These are phyloP conservation scores for Pouteria glomerata DNA, from an alignment of 148 eudicot species.

Conservation along the genomic window DNA sequence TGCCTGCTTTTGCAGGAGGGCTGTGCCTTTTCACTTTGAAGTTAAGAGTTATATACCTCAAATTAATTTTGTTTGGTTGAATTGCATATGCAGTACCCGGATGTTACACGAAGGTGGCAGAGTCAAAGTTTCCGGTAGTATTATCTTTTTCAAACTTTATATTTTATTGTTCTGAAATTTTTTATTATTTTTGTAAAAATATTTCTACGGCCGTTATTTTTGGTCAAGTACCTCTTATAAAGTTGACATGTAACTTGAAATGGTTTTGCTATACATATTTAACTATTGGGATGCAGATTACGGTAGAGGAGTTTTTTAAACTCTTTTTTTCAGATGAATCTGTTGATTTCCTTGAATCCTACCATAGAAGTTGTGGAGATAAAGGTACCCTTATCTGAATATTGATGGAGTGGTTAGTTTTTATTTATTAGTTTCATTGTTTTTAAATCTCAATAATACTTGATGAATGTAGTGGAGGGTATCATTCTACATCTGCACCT, in stretches of 20 bases:
- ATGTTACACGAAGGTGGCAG: slow-evolving; percentile 57
- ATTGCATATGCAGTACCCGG: slow-evolving; percentile 72
- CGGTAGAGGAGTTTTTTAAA: slow-evolving; percentile 68
- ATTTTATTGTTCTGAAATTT: neutral
- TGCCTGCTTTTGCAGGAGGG: no score
- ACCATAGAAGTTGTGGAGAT: slow-evolving; percentile 72
- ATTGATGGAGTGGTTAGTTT: neutral
- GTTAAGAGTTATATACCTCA: no score
- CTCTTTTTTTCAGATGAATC: slow-evolving; percentile 69
- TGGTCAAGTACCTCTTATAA: neutral
- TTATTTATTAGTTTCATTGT: neutral
- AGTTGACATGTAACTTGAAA: neutral
- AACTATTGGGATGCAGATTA: slow-evolving; percentile 49
- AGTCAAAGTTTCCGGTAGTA: slow-evolving; percentile 76
- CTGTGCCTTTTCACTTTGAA: no score
- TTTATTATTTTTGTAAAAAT: neutral
- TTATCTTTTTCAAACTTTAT: neutral
- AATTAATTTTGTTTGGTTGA: no score
- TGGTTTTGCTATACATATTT: slow-evolving; percentile 10
- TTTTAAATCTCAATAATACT: no score
- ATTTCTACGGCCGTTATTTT: no score
- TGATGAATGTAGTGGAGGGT: no score
- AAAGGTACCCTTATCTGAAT: slow-evolving; percentile 47
- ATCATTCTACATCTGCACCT: neutral
- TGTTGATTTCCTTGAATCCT: slow-evolving; percentile 56